Base-by-base conservation (phyloP, 305 asterid species). In the Fraxinus sp. region DNA sequence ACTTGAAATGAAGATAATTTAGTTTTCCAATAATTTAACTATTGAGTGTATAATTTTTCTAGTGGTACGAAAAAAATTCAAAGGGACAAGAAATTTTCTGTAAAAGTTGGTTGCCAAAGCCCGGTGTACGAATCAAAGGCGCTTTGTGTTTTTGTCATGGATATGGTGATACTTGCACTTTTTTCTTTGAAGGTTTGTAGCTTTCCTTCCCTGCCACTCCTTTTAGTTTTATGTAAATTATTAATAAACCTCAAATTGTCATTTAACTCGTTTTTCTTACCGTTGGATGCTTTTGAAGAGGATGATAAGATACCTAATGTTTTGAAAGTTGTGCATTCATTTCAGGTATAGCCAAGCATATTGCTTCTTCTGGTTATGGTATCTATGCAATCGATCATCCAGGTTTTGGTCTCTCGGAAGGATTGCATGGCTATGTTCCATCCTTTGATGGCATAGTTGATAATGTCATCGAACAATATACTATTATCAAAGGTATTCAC, bases 91-190 rank as follows among this genome's bases (percentile, higher is more conserved):
- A 94, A 78, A 90, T 94, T 76, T 95, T 95, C 90, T 94, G 99
- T 82, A 95, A 93, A 81, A 92, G 97, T 86, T 95, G 98, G 99
- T 86, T 95, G 90, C 99, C 99, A 8, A 91, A 88, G 90, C 97
- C 97, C 2, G 97, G 98, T 5, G 88, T 90, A 28, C 88, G 92
- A 84, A 94, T 95, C 86, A 94, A 95, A 89, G 97, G 97, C 20
- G 93, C 96, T 14, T 83, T 95, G 86, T 94, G 94, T 79, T 95
- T 95, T 87, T 94, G 97, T 83, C 99, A 95, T 79, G 99, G 98
- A 85, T 95, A 95, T 82, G 99, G 99, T 30, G 99, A 95, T 84
- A 95, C 99, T 73, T 95, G 99, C 92, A 95, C 99, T 0, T 95
- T 95, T 89, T 95, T 95, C 96, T 95, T 95, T 79, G 99, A 95